Conservation (phyloP, 1,139 yeast genomes). For the Yamadazyma taylorii region DNA sequence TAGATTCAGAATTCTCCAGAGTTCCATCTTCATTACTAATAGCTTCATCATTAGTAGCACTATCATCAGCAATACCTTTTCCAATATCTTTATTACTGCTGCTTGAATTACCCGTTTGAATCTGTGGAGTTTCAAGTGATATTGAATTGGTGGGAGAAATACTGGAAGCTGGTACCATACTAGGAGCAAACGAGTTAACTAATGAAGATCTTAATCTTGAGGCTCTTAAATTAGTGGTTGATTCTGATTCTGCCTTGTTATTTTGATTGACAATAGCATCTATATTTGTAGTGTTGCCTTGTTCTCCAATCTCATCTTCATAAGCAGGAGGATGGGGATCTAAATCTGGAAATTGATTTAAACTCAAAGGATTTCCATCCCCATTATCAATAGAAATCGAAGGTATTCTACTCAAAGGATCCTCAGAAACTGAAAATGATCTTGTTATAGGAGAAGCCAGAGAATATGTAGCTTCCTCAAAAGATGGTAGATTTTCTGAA, state of each 20-base stretch:
- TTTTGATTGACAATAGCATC: constrained; percentile 24
- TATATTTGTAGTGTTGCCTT: constrained; percentile 17
- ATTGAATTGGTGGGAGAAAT: constrained; percentile 4
- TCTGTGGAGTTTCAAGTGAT: constrained; percentile 1
- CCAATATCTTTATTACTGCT: not conserved
- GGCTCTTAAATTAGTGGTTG: constrained; percentile 2
- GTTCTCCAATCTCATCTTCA: constrained; percentile 15
- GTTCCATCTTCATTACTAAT: constrained; percentile 2
- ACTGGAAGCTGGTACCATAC: not conserved
- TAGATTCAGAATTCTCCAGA: not conserved
- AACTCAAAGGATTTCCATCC: not conserved
- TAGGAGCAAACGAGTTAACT: constrained; percentile 19
- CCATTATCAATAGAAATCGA: constrained; percentile 29
- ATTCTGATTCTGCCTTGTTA: constrained; percentile 7
- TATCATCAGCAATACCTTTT: constrained; percentile 1
- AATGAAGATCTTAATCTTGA: constrained; percentile 17
- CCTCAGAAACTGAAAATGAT: constrained; percentile 36
- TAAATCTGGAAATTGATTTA: constrained; percentile 28
- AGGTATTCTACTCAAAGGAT: constrained; percentile 34
- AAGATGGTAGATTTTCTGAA: constrained; percentile 47
- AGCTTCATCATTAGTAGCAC: not conserved
- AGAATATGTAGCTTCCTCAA: constrained; percentile 54
- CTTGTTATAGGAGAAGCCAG: constrained; percentile 34
- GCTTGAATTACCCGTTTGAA: not conserved
- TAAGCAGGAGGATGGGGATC: constrained; percentile 27